phyloP scores from a whole-genome alignment of 208 protist genomes.

The Novymonas esmeraldas region DNA sequence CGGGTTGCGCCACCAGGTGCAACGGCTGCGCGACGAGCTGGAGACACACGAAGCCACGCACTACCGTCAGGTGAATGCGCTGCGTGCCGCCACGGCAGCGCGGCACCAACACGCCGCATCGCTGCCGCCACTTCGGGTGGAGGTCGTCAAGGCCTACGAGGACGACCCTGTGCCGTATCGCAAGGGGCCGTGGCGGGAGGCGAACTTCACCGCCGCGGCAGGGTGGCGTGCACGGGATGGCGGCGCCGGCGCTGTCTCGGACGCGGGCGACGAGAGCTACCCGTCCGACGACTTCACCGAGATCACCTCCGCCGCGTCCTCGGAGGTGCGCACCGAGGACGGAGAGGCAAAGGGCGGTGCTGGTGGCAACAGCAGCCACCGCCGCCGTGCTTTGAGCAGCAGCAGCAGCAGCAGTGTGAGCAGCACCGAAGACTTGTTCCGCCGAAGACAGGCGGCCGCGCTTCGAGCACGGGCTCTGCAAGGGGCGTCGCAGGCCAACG shows the following conservation, averaged over 20 bases:
- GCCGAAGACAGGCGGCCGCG: conserved; percentile 30
- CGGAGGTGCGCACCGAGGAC: conserved; percentile 2
- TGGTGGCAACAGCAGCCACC: no score
- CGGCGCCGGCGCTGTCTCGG: not conserved
- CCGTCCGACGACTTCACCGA: conserved; percentile 20
- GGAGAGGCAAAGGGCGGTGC: not conserved
- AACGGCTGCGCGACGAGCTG: conserved; percentile 31
- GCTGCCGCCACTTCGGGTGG: conserved; percentile 32
- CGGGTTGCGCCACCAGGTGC: conserved; percentile 48
- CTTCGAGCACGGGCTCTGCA: conserved; percentile 21
- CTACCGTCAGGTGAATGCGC: conserved; percentile 15
- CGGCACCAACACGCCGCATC: not conserved
- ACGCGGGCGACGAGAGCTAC: conserved; percentile 13
- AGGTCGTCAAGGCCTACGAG: conserved; percentile 64
- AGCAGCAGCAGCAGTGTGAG: conserved; percentile 31
- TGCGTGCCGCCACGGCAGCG: conserved; percentile 1
- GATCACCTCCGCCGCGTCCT: conserved; percentile 3
- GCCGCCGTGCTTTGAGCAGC: no score
- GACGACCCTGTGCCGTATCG: conserved; percentile 55
- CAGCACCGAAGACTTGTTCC: conserved; percentile 46
- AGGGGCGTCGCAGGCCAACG: not conserved
- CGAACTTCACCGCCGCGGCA: conserved; percentile 14
- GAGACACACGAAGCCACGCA: conserved; percentile 34
- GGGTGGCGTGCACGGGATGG: not conserved
- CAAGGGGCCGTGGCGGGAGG: conserved; percentile 48